These are phyloP conservation scores for Cryptosporidium baileyi DNA, from an alignment of 169 alveolate genomes.

Conservation along the genomic window DNA sequence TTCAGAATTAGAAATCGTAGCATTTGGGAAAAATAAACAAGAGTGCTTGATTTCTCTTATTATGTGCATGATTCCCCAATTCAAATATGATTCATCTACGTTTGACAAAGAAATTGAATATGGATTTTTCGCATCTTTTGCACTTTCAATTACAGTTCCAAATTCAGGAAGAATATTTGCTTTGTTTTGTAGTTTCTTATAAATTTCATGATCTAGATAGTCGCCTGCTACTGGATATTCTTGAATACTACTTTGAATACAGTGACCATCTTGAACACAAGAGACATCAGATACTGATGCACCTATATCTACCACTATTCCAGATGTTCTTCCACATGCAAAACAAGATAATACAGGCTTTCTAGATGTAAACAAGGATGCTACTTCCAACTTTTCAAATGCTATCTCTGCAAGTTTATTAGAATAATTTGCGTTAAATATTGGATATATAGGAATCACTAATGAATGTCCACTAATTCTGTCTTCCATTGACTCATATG, in stretches of 20 bases:
- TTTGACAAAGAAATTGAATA: conserved; percentile 11
- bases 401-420: conserved; percentile 45
- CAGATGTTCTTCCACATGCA: conserved; percentile 66
- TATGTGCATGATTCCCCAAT: conserved; percentile 41
- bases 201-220: conserved; percentile 42
- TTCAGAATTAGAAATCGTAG: background rate
- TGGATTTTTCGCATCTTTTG: background rate
- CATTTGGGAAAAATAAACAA: conserved; percentile 16
- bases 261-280: conserved; percentile 66
- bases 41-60: conserved; percentile 42
- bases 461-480: conserved; percentile 52
- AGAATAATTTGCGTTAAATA: background rate
- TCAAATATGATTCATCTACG: conserved; percentile 32
- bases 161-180: conserved; percentile 38
- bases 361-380: conserved; percentile 41
- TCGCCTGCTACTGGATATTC: conserved; percentile 67
- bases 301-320: conserved; percentile 61
- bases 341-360: conserved; percentile 56
- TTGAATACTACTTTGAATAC: conserved; percentile 42
- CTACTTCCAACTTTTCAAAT: conserved; percentile 40
- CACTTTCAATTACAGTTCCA: background rate
- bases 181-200: conserved; percentile 35
- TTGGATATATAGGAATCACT: conserved; percentile 26
- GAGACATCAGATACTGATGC: conserved; percentile 58
- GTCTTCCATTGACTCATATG: conserved; percentile 43